Conservation (phyloP, 148 eudicot genomes). For the Selenicereus undatus region DNA sequence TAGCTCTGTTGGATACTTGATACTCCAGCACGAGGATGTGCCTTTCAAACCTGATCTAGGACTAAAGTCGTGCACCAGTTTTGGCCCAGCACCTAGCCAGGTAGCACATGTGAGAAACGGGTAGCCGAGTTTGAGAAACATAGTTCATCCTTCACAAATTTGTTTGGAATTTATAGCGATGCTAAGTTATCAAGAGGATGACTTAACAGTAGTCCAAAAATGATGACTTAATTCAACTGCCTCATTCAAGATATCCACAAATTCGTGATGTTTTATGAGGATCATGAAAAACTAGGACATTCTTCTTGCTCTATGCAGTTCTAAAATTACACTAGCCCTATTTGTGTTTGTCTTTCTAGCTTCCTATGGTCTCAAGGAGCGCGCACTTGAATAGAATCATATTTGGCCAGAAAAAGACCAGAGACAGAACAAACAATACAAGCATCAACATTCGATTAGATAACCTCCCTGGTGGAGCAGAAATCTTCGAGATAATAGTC, state of each 20-base stretch:
- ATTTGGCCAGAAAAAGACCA: slow-evolving; percentile 26
- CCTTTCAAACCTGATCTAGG: not conserved
- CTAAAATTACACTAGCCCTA: not conserved
- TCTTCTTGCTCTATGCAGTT: not conserved
- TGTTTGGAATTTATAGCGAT: not conserved
- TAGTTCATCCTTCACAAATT: not conserved
- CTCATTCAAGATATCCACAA: not conserved
- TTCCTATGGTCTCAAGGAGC: slow-evolving; percentile 46
- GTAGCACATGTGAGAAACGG: not conserved
- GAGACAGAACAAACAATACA: not conserved
- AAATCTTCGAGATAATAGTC: slow-evolving; percentile 35
- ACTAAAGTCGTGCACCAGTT: no score
- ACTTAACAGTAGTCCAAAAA: not conserved
- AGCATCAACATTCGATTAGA: slow-evolving; percentile 25
- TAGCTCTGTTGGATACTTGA: not conserved
- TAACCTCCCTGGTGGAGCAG: slow-evolving; percentile 41
- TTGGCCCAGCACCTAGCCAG: no score
- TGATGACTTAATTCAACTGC: not conserved
- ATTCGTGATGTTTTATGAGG: not conserved
- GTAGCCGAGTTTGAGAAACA: not conserved
- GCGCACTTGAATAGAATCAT: slow-evolving; percentile 38
- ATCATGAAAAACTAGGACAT: not conserved
- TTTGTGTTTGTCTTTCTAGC: slow-evolving; percentile 19
- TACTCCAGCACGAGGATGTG: not conserved
- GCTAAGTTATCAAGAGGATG: not conserved